Percentiles rank a stretch among this genome's conserved stretches.
phyloP scores from a whole-genome alignment of 2,329 filamentous ascomycete genomes.

The Botryosphaeria dothidea region DNA sequence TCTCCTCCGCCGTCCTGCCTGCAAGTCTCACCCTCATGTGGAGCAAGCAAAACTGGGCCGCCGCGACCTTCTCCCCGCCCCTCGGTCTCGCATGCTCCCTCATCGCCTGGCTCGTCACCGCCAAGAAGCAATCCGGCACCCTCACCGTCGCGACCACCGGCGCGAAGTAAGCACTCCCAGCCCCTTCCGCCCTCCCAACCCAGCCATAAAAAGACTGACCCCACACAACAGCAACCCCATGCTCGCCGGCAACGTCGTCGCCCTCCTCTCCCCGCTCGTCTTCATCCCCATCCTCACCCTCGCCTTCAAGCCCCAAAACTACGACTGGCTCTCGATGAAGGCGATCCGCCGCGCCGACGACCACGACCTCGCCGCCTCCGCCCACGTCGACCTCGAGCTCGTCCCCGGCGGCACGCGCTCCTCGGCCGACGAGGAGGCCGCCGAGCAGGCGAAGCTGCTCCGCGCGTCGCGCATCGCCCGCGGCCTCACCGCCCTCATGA shows the following conservation, averaged over 20 bases:
- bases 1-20: conserved; percentile 80
- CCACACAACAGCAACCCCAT: conserved; percentile 55
- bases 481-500: conserved; percentile 62
- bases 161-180: conserved; percentile 34
- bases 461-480: conserved; percentile 54
- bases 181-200: conserved; percentile 33
- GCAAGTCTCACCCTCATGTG: conserved; percentile 79
- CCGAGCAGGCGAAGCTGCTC: conserved; percentile 45
- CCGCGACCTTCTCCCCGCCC: conserved; percentile 68
- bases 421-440: conserved; percentile 5
- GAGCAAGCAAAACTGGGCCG: conserved; percentile 75
- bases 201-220: conserved; percentile 31
- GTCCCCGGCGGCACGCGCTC: conserved; percentile 47
- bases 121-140: conserved; percentile 66
- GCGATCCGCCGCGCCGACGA: conserved; percentile 78
- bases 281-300: conserved; percentile 77
- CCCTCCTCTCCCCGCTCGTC: conserved; percentile 73
- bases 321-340: conserved; percentile 85
- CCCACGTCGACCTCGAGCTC: conserved; percentile 61
- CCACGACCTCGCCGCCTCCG: conserved; percentile 62
- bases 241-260: conserved; percentile 83
- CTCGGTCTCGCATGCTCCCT: conserved; percentile 69
- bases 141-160: conserved; percentile 76
- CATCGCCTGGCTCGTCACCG: conserved; percentile 76
- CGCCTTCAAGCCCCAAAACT: conserved; percentile 69